Base-by-base conservation (phyloP, 129 eudicot genomes). In the Heracleum sosnowskyi region DNA sequence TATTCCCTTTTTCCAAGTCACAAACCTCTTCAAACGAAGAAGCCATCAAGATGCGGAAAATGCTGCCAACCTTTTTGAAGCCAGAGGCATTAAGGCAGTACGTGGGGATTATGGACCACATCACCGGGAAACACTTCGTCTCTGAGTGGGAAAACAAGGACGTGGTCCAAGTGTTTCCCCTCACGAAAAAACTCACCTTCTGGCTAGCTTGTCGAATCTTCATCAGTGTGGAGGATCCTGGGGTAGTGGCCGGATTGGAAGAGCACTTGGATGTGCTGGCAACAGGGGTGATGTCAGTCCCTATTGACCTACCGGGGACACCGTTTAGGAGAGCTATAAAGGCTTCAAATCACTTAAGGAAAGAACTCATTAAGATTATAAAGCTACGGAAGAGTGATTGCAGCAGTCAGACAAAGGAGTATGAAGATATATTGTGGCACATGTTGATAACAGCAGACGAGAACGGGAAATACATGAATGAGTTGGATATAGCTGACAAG, bases 391-490 rank as follows among this genome's bases (percentile, higher is more conserved):
- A 87, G 78, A 69, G 80, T 37, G 97, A 91, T 78, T n/a, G 68
- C 76, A 91, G 85, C 89, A 73, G 0, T 85, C 86, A 63, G 92
- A 90, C 28, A 87, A 82, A n/a, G 95, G 90, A 18, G 78, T 92
- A 86, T 1, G 97, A 91, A 80, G 97, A 92, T 73, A 88, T 92
- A 62, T 78, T 92, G 89, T 87, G 96, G 18, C 96, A 92, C 53
- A 93, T 91, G 98, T 82, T 93, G 12, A 69, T 83, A 4, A 70
- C 83, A 20, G 78, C 72, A 24, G 96, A 90, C 46, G 96, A 90
- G 73, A 82, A 84, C 64, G 98, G 96, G 4, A 83, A 81, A 76
- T 87, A 75, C 35, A 90, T 93, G 97, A 49, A 62, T 0, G 97
- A 91, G 57, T 49, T 76, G 41, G 97, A 91, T 80, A 76, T 93